Evolutionary conservation across 202 grass and related monocot genomes (phyloP), one percentile per base, ranked within the genome.

Genomic region (Panicum hallii): DNA sequence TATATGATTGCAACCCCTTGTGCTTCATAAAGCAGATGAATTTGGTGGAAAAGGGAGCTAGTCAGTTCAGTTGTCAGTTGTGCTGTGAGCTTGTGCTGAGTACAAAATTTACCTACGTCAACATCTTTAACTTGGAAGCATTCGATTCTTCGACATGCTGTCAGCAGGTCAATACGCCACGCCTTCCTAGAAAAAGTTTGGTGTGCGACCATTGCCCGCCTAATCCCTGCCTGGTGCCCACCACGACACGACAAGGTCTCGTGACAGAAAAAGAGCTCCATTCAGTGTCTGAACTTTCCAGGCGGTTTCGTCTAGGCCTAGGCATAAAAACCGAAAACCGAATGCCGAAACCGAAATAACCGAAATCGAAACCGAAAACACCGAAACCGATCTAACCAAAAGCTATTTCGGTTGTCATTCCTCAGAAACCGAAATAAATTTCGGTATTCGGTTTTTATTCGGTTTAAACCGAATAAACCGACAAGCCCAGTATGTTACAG

Each of bases 161-260:
- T 36, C 46, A 54, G 71, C 71, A 20, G 71, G 71, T 74, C 71
- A 57, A 75, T 9, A 75, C 17, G 32, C 9, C 50, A 54, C 10
- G 32, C 16, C 48, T 53, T 53, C 28, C 44, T 17, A 11, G 5
- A 30, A 36, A 19, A 20, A 20, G 16, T 56, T 54, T 14, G 6
- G 17, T 11, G 52, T 19, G 19, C 54, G 50, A 56, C 72, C 50
- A 12, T 32, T 42, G 53, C 23, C 52, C 50, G 9, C 72, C 50
- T 40, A 74, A 74, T 34, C 16, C 48, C 8, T 11, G 48, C 9
- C 30, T 20, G 17, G 8, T 11, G 34, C 52, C 72, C 50, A 74
- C 49, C 71, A 54, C 67, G 12, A 40, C 9, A 20, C 17, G 11
- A 13, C 72, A 56, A 4, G 17, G 41, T 19, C 52, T 23, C 52